Evolutionary conservation across 805 yeast species (phyloP), one percentile per base, ranked within the genome.

Genomic region (Teunomyces panamensis): DNA sequence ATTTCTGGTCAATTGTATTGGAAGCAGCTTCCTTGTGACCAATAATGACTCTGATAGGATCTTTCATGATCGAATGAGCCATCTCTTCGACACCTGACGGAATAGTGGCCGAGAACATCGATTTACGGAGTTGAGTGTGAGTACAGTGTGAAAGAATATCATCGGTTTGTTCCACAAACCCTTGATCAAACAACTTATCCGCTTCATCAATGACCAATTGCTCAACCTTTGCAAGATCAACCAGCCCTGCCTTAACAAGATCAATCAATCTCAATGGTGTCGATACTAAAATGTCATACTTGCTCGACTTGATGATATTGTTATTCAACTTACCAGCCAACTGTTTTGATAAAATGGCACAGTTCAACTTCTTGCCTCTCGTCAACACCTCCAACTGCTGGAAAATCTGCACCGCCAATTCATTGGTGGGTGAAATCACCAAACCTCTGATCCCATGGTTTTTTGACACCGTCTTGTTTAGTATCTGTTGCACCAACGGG

Each of bases 11-110:
- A 56, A 92, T 90, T 43, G 82, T 80, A 7, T 77, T 67, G 50
- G 89, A 85, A 0, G 99, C 99, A 13, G 96, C 96, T 65, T 92
- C 97, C 61, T 91, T 91, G 58, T 84, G 91, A 9, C 97, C 97
- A 56, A 92, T 85, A 50, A 94, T 86, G 35, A 94, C 81, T 62
- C 98, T 80, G 24, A 92, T 75, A 7, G 95, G 91, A 51, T 87
- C 88, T 17, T 75, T 65, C 98, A 92, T 92, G 43, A 94, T 87
- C 26, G 86, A 75, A 32, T 81, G 76, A 3, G 97, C 96, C 57
- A 90, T 75, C 57, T 87, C 91, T 68, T 92, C 99, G 17, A 92
- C 95, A 47, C 85, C 83, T 1, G 97, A 87, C 1, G 98, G 96
- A 49, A 94, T 85, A 0, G 99, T 94, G 7, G 99, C 99, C 8